phyloP scores from a whole-genome alignment of 2,329 filamentous ascomycete genomes.

The Penicillium sp. region DNA sequence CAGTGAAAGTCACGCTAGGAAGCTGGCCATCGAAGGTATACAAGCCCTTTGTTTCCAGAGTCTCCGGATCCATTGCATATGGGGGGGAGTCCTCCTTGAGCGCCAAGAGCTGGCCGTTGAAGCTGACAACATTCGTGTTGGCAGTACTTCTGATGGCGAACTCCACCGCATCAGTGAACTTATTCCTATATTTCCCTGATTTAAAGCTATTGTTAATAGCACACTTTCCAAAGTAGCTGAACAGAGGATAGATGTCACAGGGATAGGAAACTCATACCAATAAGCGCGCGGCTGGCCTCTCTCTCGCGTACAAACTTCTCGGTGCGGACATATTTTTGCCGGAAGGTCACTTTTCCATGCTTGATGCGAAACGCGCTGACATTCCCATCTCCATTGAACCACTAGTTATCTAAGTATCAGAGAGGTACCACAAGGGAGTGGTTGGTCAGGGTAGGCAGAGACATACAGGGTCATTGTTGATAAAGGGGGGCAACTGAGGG shows the following conservation, averaged over 20 bases:
- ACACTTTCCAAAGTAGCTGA: background rate
- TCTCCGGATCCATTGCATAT: conserved; percentile 50
- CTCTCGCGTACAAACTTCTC: conserved; percentile 43
- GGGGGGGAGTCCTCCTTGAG: conserved; percentile 58
- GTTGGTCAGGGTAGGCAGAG: background rate
- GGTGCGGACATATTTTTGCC: conserved; percentile 41
- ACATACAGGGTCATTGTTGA: conserved; percentile 31
- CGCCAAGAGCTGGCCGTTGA: conserved; percentile 48
- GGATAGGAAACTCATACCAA: conserved; percentile 8
- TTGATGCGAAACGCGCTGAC: conserved; percentile 40
- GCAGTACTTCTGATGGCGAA: conserved; percentile 31
- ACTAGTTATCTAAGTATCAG: conserved; percentile 15
- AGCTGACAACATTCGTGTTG: conserved; percentile 63
- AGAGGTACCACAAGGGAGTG: background rate
- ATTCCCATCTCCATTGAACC: conserved; percentile 45
- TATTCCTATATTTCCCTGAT: conserved; percentile 42
- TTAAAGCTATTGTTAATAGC: background rate
- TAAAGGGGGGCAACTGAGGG: conserved; percentile 37
- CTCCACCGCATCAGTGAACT: conserved; percentile 7
- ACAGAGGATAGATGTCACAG: background rate
- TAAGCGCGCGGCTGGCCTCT: conserved; percentile 34
- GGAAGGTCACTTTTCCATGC: conserved; percentile 35
- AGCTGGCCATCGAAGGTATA: conserved; percentile 56
- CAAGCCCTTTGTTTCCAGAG: conserved; percentile 51
- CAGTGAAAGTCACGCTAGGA: conserved; percentile 49